Evolutionary conservation across 495 filamentous ascomycete species (phyloP).

Genomic region (Lentithecium fluviatile): DNA sequence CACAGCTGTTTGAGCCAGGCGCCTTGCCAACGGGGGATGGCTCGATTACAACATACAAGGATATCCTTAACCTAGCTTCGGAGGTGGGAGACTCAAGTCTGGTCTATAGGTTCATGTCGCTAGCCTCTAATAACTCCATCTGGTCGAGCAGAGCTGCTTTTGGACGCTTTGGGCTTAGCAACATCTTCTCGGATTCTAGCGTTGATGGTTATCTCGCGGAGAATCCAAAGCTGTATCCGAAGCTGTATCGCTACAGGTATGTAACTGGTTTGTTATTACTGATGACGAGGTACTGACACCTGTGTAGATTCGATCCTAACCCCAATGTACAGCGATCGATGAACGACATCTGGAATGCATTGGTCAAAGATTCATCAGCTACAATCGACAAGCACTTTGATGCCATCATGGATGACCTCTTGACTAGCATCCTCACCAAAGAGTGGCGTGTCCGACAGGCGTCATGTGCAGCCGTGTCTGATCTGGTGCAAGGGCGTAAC

Average conservation of each 20-base stretch:
- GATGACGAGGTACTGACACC: neutral
- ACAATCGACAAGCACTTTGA: slow-evolving; percentile 77
- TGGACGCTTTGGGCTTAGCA: slow-evolving; percentile 87
- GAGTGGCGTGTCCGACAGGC: slow-evolving; percentile 94
- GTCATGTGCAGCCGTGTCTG: slow-evolving; percentile 84
- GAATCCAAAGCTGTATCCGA: slow-evolving; percentile 92
- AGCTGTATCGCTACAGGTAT: slow-evolving; percentile 80
- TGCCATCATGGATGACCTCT: slow-evolving; percentile 77
- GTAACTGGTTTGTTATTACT: neutral
- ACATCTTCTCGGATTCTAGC: slow-evolving; percentile 82
- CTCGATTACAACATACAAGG: slow-evolving; percentile 87
- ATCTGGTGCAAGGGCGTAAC: slow-evolving; percentile 73
- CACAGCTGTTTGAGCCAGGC: slow-evolving; percentile 91
- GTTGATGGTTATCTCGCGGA: slow-evolving; percentile 65
- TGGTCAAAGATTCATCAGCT: slow-evolving; percentile 77
- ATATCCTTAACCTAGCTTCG: slow-evolving; percentile 87
- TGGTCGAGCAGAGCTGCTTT: slow-evolving; percentile 96
- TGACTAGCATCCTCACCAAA: slow-evolving; percentile 79
- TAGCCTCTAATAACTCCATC: slow-evolving; percentile 89
- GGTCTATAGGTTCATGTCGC: slow-evolving; percentile 95
- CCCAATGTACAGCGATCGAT: slow-evolving; percentile 88
- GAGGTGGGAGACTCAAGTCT: slow-evolving; percentile 93
- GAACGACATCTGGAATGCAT: slow-evolving; percentile 93
- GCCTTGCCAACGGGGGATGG: slow-evolving; percentile 88
- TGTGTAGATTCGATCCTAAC: slow-evolving; percentile 74